These are phyloP conservation scores for Mucor mucedo DNA, from an alignment of 371 early-diverging fungal species.

Conservation along the genomic window DNA sequence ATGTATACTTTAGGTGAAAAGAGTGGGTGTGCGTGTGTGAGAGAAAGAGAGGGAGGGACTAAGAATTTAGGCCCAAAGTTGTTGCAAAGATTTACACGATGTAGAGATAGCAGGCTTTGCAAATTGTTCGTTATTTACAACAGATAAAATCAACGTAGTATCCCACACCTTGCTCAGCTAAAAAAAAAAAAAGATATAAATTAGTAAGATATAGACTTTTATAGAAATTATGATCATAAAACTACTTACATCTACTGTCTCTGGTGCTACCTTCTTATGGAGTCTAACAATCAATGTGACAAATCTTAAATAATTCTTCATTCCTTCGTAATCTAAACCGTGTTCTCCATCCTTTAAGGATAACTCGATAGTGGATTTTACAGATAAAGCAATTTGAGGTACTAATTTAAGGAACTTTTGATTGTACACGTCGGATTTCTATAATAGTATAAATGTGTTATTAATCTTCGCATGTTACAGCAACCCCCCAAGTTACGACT, in stretches of 20 bases:
- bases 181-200: not conserved
- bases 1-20: not conserved
- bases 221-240: not conserved
- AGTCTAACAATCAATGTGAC: slow-evolving; percentile 30
- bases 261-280: slow-evolving; percentile 33
- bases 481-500: no score
- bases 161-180: slow-evolving; percentile 35
- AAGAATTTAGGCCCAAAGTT: slow-evolving; percentile 16
- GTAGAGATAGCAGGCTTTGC: slow-evolving; percentile 32
- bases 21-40: not conserved
- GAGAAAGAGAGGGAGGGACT: not conserved
- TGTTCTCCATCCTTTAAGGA: slow-evolving; percentile 27
- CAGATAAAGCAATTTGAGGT: slow-evolving; percentile 34
- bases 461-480: no score
- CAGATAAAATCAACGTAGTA: slow-evolving; percentile 28
- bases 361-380: slow-evolving; percentile 28
- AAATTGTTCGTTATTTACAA: slow-evolving; percentile 26
- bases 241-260: slow-evolving; percentile 34
- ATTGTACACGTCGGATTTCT: slow-evolving; percentile 46
- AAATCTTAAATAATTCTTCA: slow-evolving; percentile 38
- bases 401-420: slow-evolving; percentile 28
- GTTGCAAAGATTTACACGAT: slow-evolving; percentile 28
- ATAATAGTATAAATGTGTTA: no score
- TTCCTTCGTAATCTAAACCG: slow-evolving; percentile 31
- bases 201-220: not conserved